phyloP scores from a whole-genome alignment of 495 filamentous ascomycete species.

The Aspergillus olivimuriae region DNA sequence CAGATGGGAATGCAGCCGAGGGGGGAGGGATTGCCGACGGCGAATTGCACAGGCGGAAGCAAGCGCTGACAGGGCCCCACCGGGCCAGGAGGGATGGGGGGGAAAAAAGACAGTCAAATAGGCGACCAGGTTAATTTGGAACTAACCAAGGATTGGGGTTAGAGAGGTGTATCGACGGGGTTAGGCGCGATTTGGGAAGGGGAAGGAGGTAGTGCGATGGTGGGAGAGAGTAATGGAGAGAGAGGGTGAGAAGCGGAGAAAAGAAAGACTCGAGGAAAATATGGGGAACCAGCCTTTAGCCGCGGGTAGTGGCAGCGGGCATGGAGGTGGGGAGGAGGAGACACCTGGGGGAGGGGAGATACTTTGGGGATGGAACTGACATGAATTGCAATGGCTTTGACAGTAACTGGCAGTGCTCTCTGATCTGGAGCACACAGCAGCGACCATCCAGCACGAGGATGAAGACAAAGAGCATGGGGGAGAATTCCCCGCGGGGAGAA shows the following conservation, averaged over 20 bases:
- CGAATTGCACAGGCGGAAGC: slow-evolving; percentile 8
- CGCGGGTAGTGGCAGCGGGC: slow-evolving; percentile 10
- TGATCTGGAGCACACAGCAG: too few species aligned
- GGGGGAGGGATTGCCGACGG: slow-evolving; percentile 33
- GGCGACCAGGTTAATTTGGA: neutral
- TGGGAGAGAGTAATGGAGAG: neutral
- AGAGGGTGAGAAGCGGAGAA: slow-evolving; percentile 4
- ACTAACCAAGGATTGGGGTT: neutral
- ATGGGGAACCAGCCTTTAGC: slow-evolving; percentile 15
- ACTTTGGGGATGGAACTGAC: too few species aligned
- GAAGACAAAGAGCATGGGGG: neutral
- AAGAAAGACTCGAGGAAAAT: slow-evolving; percentile 13
- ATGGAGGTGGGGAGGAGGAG: too few species aligned
- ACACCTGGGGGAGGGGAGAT: neutral
- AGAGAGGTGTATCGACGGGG: too few species aligned
- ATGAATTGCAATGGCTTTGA: too few species aligned
- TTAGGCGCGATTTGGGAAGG: too few species aligned
- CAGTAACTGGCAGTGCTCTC: too few species aligned
- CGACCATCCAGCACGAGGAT: neutral
- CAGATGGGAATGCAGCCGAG: slow-evolving; percentile 15
- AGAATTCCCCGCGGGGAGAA: slow-evolving; percentile 24
- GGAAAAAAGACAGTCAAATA: neutral
- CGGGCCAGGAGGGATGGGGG: neutral
- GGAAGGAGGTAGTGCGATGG: too few species aligned
- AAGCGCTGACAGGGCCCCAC: neutral